Base-by-base conservation (phyloP, 331 rosid species). In the Quercus tomentella region DNA sequence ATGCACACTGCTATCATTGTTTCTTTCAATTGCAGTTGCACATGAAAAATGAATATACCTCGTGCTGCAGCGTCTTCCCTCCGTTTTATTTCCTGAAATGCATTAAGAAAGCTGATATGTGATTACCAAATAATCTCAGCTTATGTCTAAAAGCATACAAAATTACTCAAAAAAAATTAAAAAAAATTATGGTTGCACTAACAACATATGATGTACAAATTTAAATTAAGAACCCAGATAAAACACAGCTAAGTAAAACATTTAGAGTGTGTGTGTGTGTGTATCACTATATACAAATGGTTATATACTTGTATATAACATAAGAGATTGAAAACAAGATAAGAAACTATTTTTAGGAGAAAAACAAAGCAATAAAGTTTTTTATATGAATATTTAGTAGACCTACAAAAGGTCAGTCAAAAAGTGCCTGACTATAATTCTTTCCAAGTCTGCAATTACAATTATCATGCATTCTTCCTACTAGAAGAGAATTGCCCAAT, bases 31-130 rank as follows among this genome's bases (percentile, higher is more conserved):
- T 8, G 56, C 76, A 51, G 45, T 41, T 41, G 45, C 56, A 51
- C 31, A 78, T 70, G 80, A 84, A 70, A 70, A 73, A 77, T 76
- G 79, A 73, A 60, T 62, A 79, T 87, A 93, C 99, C 94, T 83
- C 85, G 80, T 58, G 91, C 43, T 54, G 92, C 80, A 77, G 95
- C 93, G 66, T 90, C 97, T 86, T 93, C 98, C 86, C 57, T 87
- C 76, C 98, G 89, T 82, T 87, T 93, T 81, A 93, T 58, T 31
- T 93, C 98, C 99, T 96, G 87, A 81, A 81, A 78, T 73, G 75
- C 81, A 82, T 79, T 70, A 75, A 7, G 72, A 75, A 60, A 83
- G 58, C 66, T 70, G 21, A 80, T 43, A 75, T 61, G 78, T 17
- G 30, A 66, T 4, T 79, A 35, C 57, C 41, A 41, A 70, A 73